Conservation (phyloP, 192 early-diverging fungal genomes). For the Oehlia diaphana region DNA sequence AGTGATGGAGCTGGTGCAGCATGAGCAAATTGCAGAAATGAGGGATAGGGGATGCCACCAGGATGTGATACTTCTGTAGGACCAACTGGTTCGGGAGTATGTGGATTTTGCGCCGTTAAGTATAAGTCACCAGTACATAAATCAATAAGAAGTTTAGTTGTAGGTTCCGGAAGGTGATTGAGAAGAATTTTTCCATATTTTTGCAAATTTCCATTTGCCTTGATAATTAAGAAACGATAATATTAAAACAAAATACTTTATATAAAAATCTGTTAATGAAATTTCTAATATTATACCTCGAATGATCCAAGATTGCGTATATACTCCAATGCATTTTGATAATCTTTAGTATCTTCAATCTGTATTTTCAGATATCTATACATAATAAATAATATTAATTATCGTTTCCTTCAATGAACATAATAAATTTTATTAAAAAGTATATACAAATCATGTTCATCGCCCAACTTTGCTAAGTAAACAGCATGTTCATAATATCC, state of each 20-base stretch:
- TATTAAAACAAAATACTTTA: neutral
- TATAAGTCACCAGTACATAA: constrained; percentile 50
- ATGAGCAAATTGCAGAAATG: constrained; percentile 37
- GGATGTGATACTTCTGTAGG: neutral
- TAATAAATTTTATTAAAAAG: neutral
- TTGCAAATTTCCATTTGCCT: constrained; percentile 56
- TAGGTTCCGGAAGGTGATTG: constrained; percentile 52
- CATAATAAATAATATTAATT: neutral
- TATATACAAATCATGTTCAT: constrained; percentile 72
- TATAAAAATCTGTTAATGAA: neutral
- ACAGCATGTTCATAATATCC: constrained; percentile 91
- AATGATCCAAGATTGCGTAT: constrained; percentile 58
- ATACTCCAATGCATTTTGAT: constrained; percentile 74
- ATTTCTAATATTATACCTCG: constrained; percentile 33
- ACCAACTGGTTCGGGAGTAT: constrained; percentile 24
- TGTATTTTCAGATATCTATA: constrained; percentile 81
- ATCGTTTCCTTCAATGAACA: neutral
- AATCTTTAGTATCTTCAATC: constrained; percentile 85
- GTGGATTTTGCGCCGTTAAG: constrained; percentile 4
- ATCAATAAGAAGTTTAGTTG: constrained; percentile 57
- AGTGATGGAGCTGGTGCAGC: constrained; percentile 15
- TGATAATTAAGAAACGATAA: neutral
- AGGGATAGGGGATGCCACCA: constrained; percentile 9
- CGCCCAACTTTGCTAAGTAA: constrained; percentile 81
- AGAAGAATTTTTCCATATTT: constrained; percentile 59